A percentile compares a stretch with the other conserved stretches of the same genome.
Evolutionary conservation across 2,329 filamentous ascomycete species (phyloP).

Genomic region (Talaromyces sp.): DNA sequence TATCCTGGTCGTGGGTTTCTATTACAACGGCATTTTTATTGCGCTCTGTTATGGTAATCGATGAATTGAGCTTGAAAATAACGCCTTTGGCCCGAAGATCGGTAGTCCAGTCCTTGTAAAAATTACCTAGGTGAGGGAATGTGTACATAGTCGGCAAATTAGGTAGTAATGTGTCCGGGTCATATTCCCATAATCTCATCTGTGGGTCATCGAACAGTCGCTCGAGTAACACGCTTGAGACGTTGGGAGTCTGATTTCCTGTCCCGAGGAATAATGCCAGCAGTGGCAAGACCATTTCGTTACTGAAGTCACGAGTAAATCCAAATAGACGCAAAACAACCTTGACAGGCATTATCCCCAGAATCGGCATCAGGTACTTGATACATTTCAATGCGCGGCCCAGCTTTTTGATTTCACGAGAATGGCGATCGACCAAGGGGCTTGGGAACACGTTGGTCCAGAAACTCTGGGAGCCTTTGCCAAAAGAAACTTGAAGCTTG

Average conservation of each 20-base stretch:
- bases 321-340: conserved; percentile 67
- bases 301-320: conserved; percentile 70
- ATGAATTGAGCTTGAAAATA: conserved; percentile 51
- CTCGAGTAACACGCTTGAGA: conserved; percentile 69
- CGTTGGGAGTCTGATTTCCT: conserved; percentile 72
- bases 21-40: conserved; percentile 56
- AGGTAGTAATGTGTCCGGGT: conserved; percentile 56
- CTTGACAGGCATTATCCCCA: conserved; percentile 63
- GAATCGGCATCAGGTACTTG: conserved; percentile 57
- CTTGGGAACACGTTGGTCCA: conserved; percentile 66
- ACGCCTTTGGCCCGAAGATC: conserved; percentile 57
- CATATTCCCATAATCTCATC: conserved; percentile 64
- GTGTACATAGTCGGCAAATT: conserved; percentile 62
- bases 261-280: conserved; percentile 75
- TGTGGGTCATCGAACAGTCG: conserved; percentile 61
- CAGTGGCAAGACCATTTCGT: conserved; percentile 71
- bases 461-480: conserved; percentile 59
- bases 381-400: conserved; percentile 58
- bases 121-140: conserved; percentile 61
- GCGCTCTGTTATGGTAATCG: conserved; percentile 49
- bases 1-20: conserved; percentile 15
- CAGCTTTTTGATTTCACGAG: conserved; percentile 59
- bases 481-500: conserved; percentile 63
- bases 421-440: conserved; percentile 57
- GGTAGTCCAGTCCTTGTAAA: conserved; percentile 60